Evolutionary conservation across 78 protist genomes (phyloP).

Genomic region (Ministeria vibrans): DNA sequence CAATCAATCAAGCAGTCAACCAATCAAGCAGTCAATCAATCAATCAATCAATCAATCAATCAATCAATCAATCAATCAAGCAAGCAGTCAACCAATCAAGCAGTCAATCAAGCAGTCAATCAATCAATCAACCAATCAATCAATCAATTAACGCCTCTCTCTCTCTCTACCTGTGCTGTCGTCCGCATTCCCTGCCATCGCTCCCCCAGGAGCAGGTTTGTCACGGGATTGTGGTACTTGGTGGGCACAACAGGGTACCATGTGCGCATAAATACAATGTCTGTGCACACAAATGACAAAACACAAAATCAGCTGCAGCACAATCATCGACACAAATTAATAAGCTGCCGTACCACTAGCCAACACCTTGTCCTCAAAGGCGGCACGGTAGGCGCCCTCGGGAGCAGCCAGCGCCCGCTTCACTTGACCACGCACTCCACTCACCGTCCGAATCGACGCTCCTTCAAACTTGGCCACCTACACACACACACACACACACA

Average conservation of each 20-base stretch:
- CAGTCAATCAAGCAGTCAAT: no score
- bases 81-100: no score
- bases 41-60: no score
- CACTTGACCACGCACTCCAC: constrained; percentile 94
- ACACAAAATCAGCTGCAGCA: neutral
- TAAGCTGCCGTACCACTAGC: constrained; percentile 33
- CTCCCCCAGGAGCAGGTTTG: constrained; percentile 40
- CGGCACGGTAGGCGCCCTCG: constrained; percentile 91
- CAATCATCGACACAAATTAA: no score
- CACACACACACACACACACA: no score
- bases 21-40: no score
- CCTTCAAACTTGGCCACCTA: constrained; percentile 95
- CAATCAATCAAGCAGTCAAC: no score
- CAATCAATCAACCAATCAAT: no score
- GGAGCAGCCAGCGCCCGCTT: constrained; percentile 80
- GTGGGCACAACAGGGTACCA: constrained; percentile 88
- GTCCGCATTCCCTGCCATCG: neutral
- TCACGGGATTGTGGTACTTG: constrained; percentile 89
- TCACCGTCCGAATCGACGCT: constrained; percentile 95
- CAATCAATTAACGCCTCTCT: no score
- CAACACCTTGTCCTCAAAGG: constrained; percentile 94
- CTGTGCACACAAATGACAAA: constrained; percentile 26
- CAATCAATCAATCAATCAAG: no score
- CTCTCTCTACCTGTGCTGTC: neutral
- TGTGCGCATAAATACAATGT: constrained; percentile 87